A percentile compares a stretch with the other conserved stretches of the same genome.
Conservation (phyloP, 495 filamentous ascomycete species). For the Penicillium paxilli region DNA sequence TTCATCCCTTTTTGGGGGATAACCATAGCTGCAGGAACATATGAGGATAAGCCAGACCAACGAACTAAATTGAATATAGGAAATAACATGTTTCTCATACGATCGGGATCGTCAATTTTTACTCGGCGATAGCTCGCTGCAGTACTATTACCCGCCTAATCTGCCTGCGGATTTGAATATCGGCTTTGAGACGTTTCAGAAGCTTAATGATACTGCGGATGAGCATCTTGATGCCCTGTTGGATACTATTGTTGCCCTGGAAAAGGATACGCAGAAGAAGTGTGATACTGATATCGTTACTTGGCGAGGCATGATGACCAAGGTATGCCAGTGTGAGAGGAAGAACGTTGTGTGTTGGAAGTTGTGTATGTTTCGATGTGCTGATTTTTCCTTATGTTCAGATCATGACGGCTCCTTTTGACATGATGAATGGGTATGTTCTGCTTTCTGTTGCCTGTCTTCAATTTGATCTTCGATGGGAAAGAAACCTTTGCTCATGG, state of each 20-base stretch:
- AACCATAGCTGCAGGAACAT: too few species aligned
- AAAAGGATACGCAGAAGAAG: conserved; percentile 63
- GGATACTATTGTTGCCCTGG: conserved; percentile 68
- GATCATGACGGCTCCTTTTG: conserved; percentile 85
- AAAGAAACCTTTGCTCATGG: conserved; percentile 1
- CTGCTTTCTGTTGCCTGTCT: too few species aligned
- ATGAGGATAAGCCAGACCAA: too few species aligned
- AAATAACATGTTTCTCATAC: conserved; percentile 90
- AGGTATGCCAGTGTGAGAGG: too few species aligned
- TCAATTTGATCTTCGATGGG: too few species aligned
- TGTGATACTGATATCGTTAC: conserved; percentile 81
- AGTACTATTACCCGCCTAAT: conserved; percentile 82
- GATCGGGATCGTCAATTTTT: conserved; percentile 76
- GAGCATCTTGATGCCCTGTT: conserved; percentile 88
- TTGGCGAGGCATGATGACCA: conserved; percentile 99
- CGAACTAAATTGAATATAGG: too few species aligned
- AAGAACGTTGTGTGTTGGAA: too few species aligned
- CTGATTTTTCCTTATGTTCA: conserved; percentile 28
- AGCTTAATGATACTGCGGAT: conserved; percentile 77
- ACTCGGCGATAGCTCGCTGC: conserved; percentile 73
- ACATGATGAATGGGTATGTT: conserved; percentile 74
- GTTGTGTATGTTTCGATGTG: not conserved
- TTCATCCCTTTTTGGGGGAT: too few species aligned
- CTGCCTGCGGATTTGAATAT: conserved; percentile 70
- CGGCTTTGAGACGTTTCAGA: conserved; percentile 81